Base-by-base conservation (phyloP, 208 protist genomes). In the Wallacemonas sp. region DNA sequence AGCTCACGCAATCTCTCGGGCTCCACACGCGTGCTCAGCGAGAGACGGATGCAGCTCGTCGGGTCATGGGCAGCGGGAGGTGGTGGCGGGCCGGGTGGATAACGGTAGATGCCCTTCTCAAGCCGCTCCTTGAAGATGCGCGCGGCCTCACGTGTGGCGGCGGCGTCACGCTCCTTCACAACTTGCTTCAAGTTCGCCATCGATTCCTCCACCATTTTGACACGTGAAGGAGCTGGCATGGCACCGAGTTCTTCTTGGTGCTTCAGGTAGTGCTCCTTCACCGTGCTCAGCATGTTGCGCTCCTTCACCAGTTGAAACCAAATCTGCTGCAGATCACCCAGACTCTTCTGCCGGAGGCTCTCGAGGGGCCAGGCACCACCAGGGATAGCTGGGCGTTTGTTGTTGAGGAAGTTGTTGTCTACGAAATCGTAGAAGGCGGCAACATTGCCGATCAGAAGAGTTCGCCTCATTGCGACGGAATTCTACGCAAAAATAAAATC, bases 251-350 rank as follows among this genome's bases (percentile, higher is more conserved):
- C 88, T 62, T 97, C 93, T 55, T 94, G 86, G 58, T 97, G 93
- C 59, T 77, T 77, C 33, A 94, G 74, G 68, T 97, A 96, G 74
- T 96, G 90, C 65, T 86, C 79, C 62, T 90, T 90, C 42, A 75
- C 82, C 15, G 85, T 90, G 53, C 65, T 61, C 36, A 98, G 77
- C 86, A 96, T 96, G 74, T 97, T 97, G 68, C 88, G 84, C 75
- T 98, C 95, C 74, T 95, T 97, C 39, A 96, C 27, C 21, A 97
- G 70, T 2, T 82, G 41, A 47, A 96, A 88, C 93, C 95, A 98
- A 36, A 98, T 86, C 67, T 94, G 86, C 65, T 97, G 95, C 15
- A 98, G 72, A 75, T 98, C 95, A 9, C 82, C 88, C 22, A 97
- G 80, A 38, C 84, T 93, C 70, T 98, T 98, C 12, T 68, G 60